Conservation (phyloP, 768 basidiomycete genomes). For the Amyloporia xantha region DNA sequence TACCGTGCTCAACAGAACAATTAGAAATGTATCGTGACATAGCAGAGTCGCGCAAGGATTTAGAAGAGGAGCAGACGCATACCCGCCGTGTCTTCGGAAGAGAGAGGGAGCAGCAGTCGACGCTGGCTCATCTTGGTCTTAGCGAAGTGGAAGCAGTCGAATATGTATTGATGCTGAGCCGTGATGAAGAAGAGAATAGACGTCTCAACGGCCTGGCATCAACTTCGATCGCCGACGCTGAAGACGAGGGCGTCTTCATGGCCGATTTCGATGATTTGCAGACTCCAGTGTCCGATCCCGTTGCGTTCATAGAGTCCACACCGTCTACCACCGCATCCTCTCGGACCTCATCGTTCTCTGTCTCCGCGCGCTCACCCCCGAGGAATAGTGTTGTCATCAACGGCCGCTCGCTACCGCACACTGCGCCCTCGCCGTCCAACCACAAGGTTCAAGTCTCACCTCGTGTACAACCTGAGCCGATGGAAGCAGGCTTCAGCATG, state of each 20-base stretch:
- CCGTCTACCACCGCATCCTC: conserved; percentile 5
- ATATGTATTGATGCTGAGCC: conserved; percentile 79
- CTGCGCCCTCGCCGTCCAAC: conserved; percentile 32
- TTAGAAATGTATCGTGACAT: conserved; percentile 59
- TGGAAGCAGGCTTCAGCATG: conserved; percentile 41
- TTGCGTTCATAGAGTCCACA: conserved; percentile 19
- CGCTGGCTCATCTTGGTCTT: conserved; percentile 59
- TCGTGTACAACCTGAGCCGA: conserved; percentile 42
- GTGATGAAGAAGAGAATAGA: conserved; percentile 55
- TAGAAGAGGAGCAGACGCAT: conserved; percentile 43
- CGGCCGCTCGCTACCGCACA: conserved; percentile 25
- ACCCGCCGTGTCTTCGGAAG: conserved; percentile 35
- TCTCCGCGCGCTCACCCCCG: not conserved
- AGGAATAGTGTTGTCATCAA: conserved; percentile 8
- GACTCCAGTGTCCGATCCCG: conserved; percentile 20
- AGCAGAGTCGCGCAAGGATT: conserved; percentile 45
- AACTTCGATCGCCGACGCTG: conserved; percentile 5
- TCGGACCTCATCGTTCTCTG: not conserved
- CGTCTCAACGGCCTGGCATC: conserved; percentile 7
- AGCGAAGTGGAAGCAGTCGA: conserved; percentile 71
- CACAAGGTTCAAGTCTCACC: conserved; percentile 54
- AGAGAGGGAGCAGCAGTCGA: conserved; percentile 50
- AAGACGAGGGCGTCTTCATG: conserved; percentile 52
- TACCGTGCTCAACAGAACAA: conserved; percentile 59
- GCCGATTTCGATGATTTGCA: conserved; percentile 43